Evolutionary conservation across 2,329 filamentous ascomycete genomes (phyloP), one percentile per base, ranked within the genome.

Genomic region (Aspergillus neoniger): DNA sequence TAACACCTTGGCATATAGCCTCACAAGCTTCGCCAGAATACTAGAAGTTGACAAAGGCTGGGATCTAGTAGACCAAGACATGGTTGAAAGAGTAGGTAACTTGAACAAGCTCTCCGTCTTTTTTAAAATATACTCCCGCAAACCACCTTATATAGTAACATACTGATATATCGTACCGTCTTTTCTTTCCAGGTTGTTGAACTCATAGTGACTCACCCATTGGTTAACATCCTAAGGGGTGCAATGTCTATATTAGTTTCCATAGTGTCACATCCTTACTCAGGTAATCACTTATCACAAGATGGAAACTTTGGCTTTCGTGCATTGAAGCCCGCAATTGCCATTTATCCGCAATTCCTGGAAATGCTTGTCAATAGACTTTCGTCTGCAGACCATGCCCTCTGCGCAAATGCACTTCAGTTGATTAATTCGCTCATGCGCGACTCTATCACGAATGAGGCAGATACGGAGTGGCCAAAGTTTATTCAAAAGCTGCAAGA

Each of bases 41-140:
- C 82, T 99, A 63, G 95, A 99, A 79, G 90, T 98, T 41, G 95
- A 98, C 79, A 96, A 97, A 85, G 95, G 95, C 61, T 99, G 95
- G 95, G 93, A 98, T 65, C 80, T 77, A 65, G 79, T 84, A 54
- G 80, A 82, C 64, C 74, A 79, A 62, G 79, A 82, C 62, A 71
- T 84, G 60, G 79, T 89, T 60, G 82, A 85, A 74, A 82, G 86
- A 76, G 86, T 88, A 78, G 73, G 82, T 71, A 19, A 61, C 57
- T 57, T 41, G 49, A 57, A 43, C 43, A 52, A 41, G 36, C 39
- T 30, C 10, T 49, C 19, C 28, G 25, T n/a, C n/a, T 32, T 17
- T 19, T 30, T 14, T 5, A 28, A 17, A 21, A 19, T 4, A 47
- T 21, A 19, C 19, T 21, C 43, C 15, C 8, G n/a, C 21, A 15